Evolutionary conservation across 306 rosid species (phyloP).

Genomic region (Quercus alba): DNA sequence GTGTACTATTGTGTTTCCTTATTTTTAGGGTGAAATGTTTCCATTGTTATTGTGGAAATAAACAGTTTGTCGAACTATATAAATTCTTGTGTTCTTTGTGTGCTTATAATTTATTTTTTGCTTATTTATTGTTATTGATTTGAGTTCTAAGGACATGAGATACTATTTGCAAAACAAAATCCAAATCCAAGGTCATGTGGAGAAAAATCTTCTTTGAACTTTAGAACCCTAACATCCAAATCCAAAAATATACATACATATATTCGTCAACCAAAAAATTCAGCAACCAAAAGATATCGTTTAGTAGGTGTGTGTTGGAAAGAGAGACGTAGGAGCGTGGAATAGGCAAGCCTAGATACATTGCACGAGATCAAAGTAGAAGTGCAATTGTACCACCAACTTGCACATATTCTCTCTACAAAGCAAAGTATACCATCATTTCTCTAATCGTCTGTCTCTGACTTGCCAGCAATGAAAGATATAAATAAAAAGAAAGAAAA

Average conservation of each 20-base stretch:
- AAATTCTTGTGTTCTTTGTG: too few relatives aligned
- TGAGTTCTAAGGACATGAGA: rapidly evolving
- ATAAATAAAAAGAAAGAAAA: not conserved
- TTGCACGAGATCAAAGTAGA: not conserved
- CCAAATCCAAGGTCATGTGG: too few relatives aligned
- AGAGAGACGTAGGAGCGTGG: not conserved
- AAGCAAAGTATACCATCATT: not conserved
- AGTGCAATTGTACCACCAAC: not conserved
- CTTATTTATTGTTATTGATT: too few relatives aligned
- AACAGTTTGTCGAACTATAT: rapidly evolving
- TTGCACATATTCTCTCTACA: not conserved
- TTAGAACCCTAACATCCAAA: too few relatives aligned
- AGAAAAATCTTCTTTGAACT: too few relatives aligned
- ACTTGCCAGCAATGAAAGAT: slow-evolving; percentile 20
- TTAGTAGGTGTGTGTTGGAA: not conserved
- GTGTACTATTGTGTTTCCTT: rapidly evolving
- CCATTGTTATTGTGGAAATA: rapidly evolving
- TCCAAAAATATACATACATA: too few relatives aligned
- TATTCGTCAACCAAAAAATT: too few relatives aligned
- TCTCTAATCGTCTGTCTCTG: slow-evolving; percentile 10
- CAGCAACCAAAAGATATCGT: too few relatives aligned
- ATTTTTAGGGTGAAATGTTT: too few relatives aligned
- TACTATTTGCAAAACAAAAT: too few relatives aligned
- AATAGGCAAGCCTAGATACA: not conserved
- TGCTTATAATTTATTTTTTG: too few relatives aligned